Evolutionary conservation across 2,329 filamentous ascomycete genomes (phyloP), one percentile per base, ranked within the genome.

Genomic region (Colletotrichum sp.): DNA sequence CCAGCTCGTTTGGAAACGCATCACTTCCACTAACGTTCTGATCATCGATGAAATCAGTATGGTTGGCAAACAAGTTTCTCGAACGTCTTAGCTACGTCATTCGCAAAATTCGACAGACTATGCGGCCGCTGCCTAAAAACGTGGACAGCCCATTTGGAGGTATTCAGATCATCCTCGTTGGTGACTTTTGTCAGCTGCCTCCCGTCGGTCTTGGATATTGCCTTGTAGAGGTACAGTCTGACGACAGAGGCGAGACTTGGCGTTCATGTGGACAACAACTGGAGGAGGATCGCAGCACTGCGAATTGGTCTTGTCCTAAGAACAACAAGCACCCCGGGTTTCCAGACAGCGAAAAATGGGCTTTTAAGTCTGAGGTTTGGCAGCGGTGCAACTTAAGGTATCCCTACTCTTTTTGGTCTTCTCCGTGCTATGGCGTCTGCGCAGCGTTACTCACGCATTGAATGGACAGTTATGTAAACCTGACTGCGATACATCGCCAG

Each of bases 21-120:
- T 91, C 3, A 78, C 24, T 0, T 36, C 80, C 0, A 91, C 88
- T 0, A 85, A 93, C 63, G 88, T 92, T 1, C 84, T 94, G 2
- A 86, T 94, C n/a, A 90, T 94, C 14, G 91, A 94, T 77, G 92
- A 94, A 80, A 90, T 94, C 72, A 91, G 89, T 75, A 94, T 94
- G 92, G 85, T 93, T 0, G 90, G 91, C 63, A 90, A 88, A 87
- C 92, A 93, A n/a, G 77, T 92, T 92, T 72, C 91, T 87, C 75
- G 90, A 92, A 77, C 24, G 56, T 4, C 80, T 93, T 1, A 89
- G 91, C 0, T 91, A 91, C 0, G 90, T 93, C 2, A 21, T 73
- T 12, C 4, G 13, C 6, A 6, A 2, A 9, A 24, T 36, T 14
- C 18, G 64, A 28, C 2, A 26, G 3, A n/a, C 43, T 4, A 24